Base-by-base conservation (phyloP, 768 basidiomycete species). In the Hypholoma fasciculare region DNA sequence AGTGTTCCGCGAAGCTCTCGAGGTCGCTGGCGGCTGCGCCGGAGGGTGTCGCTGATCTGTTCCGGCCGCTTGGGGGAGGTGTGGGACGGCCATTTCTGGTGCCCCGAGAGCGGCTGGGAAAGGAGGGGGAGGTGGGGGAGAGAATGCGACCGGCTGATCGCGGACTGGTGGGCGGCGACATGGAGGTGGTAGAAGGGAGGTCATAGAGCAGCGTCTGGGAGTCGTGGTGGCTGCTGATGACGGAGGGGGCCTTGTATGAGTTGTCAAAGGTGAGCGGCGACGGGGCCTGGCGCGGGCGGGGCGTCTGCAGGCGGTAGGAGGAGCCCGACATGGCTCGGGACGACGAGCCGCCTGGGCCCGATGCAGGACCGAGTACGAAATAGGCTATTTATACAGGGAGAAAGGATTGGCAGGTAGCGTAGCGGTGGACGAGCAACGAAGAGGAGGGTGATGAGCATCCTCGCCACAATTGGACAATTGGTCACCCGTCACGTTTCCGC, bases 1-100 rank as follows among this genome's bases (percentile, higher is more conserved):
- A 94, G 56, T 82, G 77, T 57, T 86, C 86, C 16, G 89, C 88
- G 66, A 94, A 94, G 53, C 80, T 78, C 68, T 94, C 92, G 23
- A 94, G 76, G 65, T 94, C 92, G 61, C 76, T 86, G 49, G 82
- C 77, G 19, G 81, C 74, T 23, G 85, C 83, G 9, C 82, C 85
- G n/a, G 83, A 77, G 0, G 91, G 90, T 30, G 90, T 91, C 4
- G 80, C 73, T 17, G 89, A 89, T 61, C 89, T 82, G 64, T 86
- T 84, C 40, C 87, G 81, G 52, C 71, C 73, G 30, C 77, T 78
- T 4, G 86, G 85, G 7, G 85, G 84, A 4, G 87, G 83, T 0
- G 84, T 82, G 34, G 83, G 80, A 48, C 81, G 77, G 13, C 81
- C 81, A 61, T 72, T 79, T 61, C 80, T 75, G 12, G 77, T 74